These are phyloP conservation scores for Lyophyllum decastes DNA, from an alignment of 768 basidiomycete species.

Conservation along the genomic window DNA sequence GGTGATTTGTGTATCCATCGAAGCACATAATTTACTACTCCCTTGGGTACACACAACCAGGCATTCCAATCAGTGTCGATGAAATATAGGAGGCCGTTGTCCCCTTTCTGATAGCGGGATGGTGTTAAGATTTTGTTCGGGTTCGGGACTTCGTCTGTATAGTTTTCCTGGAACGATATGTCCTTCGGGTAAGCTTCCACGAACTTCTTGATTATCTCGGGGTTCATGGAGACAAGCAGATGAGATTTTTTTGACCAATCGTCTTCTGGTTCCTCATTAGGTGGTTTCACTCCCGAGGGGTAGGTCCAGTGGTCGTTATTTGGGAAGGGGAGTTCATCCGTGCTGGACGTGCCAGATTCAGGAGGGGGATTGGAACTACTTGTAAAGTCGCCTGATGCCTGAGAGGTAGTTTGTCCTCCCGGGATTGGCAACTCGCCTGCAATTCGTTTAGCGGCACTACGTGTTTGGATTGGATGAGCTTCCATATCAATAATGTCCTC, in stretches of 20 bases:
- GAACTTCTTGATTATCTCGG: not conserved
- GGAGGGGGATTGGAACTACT: too few relatives aligned
- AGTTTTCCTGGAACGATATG: not conserved
- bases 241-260: not conserved
- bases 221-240: not conserved
- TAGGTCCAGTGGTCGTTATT: not conserved
- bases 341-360: too few relatives aligned
- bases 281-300: not conserved
- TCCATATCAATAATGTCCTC: conserved; percentile 18
- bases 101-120: not conserved
- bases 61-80: conserved; percentile 19
- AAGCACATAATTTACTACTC: not conserved
- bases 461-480: not conserved
- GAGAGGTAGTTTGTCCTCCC: not conserved
- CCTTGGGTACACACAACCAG: conserved; percentile 18
- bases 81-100: conserved; percentile 13
- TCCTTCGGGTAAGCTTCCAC: not conserved
- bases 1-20: conserved; percentile 20
- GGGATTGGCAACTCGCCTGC: not conserved
- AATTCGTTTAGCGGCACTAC: not conserved
- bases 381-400: too few relatives aligned
- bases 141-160: not conserved
- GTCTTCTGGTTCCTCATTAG: not conserved
- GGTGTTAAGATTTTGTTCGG: not conserved
- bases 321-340: not conserved